phyloP scores from a whole-genome alignment of 257 asterid genomes.

The Nicotiana tabacum region DNA sequence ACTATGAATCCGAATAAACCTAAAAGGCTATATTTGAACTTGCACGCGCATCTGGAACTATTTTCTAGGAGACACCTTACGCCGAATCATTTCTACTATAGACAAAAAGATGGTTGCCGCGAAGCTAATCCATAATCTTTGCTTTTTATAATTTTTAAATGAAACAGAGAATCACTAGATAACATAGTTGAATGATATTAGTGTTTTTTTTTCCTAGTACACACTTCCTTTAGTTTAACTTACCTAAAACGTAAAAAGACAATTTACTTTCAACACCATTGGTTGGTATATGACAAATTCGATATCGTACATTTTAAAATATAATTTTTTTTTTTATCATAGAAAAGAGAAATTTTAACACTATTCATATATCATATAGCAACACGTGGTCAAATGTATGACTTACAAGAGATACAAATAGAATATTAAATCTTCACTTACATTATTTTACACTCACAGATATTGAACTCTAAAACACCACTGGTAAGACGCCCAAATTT shows the following conservation, averaged over 20 bases:
- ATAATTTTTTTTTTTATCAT: neutral
- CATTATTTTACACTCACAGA: too few species aligned
- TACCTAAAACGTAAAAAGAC: neutral
- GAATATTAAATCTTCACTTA: too few species aligned
- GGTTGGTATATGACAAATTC: neutral
- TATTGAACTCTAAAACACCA: neutral
- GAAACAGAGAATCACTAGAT: neutral
- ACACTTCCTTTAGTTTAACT: neutral
- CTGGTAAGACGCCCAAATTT: too few species aligned
- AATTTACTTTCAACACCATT: too few species aligned
- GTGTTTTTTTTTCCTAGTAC: too few species aligned
- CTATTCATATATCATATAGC: neutral
- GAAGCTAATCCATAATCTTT: neutral
- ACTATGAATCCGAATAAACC: neutral
- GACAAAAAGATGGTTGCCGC: neutral
- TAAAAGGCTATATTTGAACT: too few species aligned
- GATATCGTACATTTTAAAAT: neutral
- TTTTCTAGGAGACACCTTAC: too few species aligned
- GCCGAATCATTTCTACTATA: neutral
- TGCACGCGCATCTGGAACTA: too few species aligned
- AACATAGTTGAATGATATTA: neutral
- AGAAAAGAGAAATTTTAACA: neutral
- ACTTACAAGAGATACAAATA: neutral
- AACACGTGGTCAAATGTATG: neutral
- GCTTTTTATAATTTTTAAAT: neutral